phyloP scores from a whole-genome alignment of 257 asterid species.

The Jacaranda mimosifolia region DNA sequence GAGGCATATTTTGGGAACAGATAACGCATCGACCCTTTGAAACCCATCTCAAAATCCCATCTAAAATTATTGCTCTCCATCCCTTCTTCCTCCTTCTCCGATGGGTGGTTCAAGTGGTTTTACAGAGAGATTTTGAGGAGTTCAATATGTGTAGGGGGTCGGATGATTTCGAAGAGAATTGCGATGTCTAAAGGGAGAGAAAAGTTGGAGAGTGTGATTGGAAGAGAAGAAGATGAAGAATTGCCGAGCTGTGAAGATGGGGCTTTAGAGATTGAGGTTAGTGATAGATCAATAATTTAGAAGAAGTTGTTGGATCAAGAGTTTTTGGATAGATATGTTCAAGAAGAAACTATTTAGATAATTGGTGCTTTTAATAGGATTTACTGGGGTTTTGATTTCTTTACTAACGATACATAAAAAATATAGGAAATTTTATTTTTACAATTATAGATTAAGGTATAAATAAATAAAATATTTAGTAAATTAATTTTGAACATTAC shows the following conservation, averaged over 20 bases:
- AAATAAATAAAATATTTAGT: no score
- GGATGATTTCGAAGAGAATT: slow-evolving; percentile 71
- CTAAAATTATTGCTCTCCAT: slow-evolving; percentile 41
- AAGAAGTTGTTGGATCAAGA: slow-evolving; percentile 53
- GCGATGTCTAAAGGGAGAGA: slow-evolving; percentile 84
- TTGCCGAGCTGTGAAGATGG: slow-evolving; percentile 71
- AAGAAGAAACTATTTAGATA: slow-evolving; percentile 54
- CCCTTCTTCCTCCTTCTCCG: no score
- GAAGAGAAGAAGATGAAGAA: slow-evolving; percentile 81
- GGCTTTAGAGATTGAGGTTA: slow-evolving; percentile 70
- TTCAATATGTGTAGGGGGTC: slow-evolving; percentile 87
- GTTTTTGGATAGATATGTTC: slow-evolving; percentile 59
- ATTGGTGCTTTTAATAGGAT: neutral
- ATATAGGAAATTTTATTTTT: no score
- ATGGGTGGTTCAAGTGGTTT: slow-evolving; percentile 87
- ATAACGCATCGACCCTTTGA: slow-evolving; percentile 56
- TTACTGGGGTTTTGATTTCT: neutral
- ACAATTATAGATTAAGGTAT: no score
- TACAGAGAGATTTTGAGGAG: slow-evolving; percentile 77
- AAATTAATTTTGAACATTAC: no score
- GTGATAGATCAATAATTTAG: slow-evolving; percentile 51
- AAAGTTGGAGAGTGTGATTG: slow-evolving; percentile 76
- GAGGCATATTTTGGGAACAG: slow-evolving; percentile 92
- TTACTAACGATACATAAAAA: neutral
- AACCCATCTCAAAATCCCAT: slow-evolving; percentile 38